These are phyloP conservation scores for Thalassia testudinum DNA, from an alignment of 116 monocot species.

Conservation along the genomic window DNA sequence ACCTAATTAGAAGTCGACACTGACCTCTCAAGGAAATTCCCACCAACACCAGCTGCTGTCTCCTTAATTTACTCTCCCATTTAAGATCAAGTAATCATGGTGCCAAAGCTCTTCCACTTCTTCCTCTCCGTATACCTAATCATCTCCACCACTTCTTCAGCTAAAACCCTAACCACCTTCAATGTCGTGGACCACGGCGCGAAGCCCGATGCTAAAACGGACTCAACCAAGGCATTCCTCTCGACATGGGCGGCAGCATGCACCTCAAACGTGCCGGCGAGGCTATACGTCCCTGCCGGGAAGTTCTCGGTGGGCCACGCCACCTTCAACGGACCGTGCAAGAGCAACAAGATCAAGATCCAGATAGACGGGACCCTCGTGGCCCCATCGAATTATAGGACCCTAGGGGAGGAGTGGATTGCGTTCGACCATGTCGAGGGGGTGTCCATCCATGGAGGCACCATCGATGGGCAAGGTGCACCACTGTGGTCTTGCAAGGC, in stretches of 20 bases:
- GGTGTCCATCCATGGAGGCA: slow-evolving; percentile 13
- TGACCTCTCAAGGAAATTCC: too few relatives aligned
- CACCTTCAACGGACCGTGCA: slow-evolving; percentile 19
- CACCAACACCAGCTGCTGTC: too few relatives aligned
- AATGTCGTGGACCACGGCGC: slow-evolving; percentile 12
- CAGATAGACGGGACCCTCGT: slow-evolving; percentile 20
- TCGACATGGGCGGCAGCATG: slow-evolving; percentile 9
- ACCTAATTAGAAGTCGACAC: too few relatives aligned
- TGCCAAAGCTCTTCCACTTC: too few relatives aligned
- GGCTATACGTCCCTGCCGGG: slow-evolving; percentile 13
- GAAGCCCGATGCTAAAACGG: slow-evolving; percentile 7
- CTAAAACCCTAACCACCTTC: not conserved
- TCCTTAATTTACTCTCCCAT: too few relatives aligned
- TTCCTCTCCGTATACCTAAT: too few relatives aligned
- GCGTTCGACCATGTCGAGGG: slow-evolving; percentile 14
- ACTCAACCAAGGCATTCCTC: slow-evolving; percentile 9
- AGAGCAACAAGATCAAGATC: slow-evolving; percentile 3
- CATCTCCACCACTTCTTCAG: too few relatives aligned
- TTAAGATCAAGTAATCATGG: too few relatives aligned
- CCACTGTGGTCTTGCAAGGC: slow-evolving; percentile 23
- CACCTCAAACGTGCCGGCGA: slow-evolving; percentile 1
- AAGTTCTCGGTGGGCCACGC: slow-evolving; percentile 2
- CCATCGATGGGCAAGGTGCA: slow-evolving; percentile 14
- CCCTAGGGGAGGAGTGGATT: slow-evolving; percentile 2
- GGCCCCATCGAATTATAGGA: slow-evolving; percentile 8